Percentiles rank a stretch among this genome's conserved stretches.
Evolutionary conservation across 805 yeast species (phyloP).

Genomic region (Yarrowia sp.): DNA sequence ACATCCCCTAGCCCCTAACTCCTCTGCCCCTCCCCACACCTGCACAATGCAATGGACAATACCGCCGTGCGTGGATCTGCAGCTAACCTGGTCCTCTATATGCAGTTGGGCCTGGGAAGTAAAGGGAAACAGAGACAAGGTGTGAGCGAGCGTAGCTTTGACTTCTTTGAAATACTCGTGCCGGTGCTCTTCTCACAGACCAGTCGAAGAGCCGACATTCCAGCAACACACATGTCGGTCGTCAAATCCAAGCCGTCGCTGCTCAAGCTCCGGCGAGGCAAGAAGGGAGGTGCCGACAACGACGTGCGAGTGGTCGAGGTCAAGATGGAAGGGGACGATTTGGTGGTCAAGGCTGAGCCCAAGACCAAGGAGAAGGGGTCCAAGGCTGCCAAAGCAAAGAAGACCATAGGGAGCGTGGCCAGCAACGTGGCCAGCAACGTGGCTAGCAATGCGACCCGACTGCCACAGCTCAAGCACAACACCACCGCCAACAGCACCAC

Average conservation of each 20-base stretch:
- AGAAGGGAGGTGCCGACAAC: not conserved
- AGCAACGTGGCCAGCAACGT: too few relatives aligned
- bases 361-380: not conserved
- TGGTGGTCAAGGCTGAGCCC: conserved; percentile 24
- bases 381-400: conserved; percentile 8
- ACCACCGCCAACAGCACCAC: not conserved
- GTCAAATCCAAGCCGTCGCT: conserved; percentile 27
- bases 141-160: not conserved
- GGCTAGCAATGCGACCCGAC: conserved; percentile 8
- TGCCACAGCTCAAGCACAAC: not conserved
- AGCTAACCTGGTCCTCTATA: conserved; percentile 31
- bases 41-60: conserved; percentile 36
- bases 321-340: conserved; percentile 22
- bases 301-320: conserved; percentile 33
- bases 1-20: conserved; percentile 24
- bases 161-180: conserved; percentile 9
- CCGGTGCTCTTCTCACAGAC: conserved; percentile 1
- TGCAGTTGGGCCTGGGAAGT: conserved; percentile 13
- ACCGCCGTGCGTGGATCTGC: conserved; percentile 39
- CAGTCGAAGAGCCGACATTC: conserved; percentile 5
- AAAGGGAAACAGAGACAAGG: not conserved
- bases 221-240: conserved; percentile 28
- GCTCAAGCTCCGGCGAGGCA: conserved; percentile 32
- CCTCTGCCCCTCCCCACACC: conserved; percentile 34
- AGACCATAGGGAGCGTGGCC: too few relatives aligned